These are phyloP conservation scores for Multifurca ochricompacta DNA, from an alignment of 768 basidiomycete species.

Conservation along the genomic window DNA sequence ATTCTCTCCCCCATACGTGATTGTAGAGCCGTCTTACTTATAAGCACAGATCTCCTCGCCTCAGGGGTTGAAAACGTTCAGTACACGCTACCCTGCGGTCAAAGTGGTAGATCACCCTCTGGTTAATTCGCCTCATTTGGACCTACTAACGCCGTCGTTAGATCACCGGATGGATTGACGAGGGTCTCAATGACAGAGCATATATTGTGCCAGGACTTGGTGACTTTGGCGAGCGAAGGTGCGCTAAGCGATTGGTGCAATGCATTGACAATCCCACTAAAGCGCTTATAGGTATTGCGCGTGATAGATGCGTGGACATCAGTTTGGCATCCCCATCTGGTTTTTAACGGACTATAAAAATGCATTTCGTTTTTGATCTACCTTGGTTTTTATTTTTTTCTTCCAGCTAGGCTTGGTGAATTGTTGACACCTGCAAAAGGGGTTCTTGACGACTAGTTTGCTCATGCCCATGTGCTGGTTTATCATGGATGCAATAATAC, in stretches of 20 bases:
- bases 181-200: slow-evolving; percentile 83
- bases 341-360: slow-evolving; percentile 1
- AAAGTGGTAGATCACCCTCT: slow-evolving; percentile 54
- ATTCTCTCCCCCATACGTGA: slow-evolving; percentile 23
- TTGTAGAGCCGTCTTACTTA: not conserved
- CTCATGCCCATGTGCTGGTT: not conserved
- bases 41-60: slow-evolving; percentile 73
- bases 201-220: slow-evolving; percentile 93
- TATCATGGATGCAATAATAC: not conserved
- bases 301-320: slow-evolving; percentile 1
- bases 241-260: slow-evolving; percentile 9
- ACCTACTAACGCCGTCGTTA: slow-evolving; percentile 25
- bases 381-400: not conserved
- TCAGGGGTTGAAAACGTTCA: slow-evolving; percentile 81
- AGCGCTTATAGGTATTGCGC: slow-evolving; percentile 17
- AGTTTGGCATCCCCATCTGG: not conserved
- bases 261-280: not conserved
- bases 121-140: not conserved
- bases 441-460: not conserved
- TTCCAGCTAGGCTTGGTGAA: not conserved
- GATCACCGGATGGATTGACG: slow-evolving; percentile 95
- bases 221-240: slow-evolving; percentile 94
- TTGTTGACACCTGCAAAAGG: not conserved
- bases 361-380: not conserved
- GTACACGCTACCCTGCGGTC: slow-evolving; percentile 61